These are phyloP conservation scores for Orobanche coerulescens DNA, from an alignment of 257 asterid genomes.

Conservation along the genomic window DNA sequence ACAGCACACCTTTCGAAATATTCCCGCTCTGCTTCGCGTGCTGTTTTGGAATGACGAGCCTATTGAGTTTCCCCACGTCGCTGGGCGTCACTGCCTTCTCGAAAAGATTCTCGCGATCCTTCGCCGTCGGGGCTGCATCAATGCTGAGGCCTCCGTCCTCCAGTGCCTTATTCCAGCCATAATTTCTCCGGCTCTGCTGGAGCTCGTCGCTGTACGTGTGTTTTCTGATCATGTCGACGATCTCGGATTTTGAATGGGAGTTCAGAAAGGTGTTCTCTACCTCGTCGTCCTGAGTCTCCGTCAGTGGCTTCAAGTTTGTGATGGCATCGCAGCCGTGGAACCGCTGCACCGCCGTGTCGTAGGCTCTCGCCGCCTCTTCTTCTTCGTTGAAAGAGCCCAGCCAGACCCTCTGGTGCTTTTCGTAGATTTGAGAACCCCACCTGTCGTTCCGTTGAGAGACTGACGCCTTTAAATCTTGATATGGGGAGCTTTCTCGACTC, in stretches of 20 bases:
- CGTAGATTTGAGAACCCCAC: slow-evolving; percentile 93
- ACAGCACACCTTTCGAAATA: slow-evolving; percentile 36
- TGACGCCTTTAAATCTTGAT: slow-evolving; percentile 75
- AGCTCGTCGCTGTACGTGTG: slow-evolving; percentile 62
- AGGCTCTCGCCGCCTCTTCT: slow-evolving; percentile 51
- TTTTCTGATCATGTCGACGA: slow-evolving; percentile 61
- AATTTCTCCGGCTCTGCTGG: slow-evolving; percentile 38
- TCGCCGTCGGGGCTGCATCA: slow-evolving; percentile 13
- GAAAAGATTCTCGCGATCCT: slow-evolving; percentile 41
- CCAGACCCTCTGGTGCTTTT: slow-evolving; percentile 71
- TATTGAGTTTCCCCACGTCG: slow-evolving; percentile 63
- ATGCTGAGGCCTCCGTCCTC: slow-evolving; percentile 12
- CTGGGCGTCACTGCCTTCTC: slow-evolving; percentile 70
- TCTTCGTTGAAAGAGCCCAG: slow-evolving; percentile 60
- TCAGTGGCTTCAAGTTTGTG: slow-evolving; percentile 45
- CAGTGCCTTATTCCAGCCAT: not conserved
- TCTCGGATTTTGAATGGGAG: slow-evolving; percentile 48
- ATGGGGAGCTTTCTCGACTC: slow-evolving; percentile 80
- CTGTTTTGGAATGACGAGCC: slow-evolving; percentile 73
- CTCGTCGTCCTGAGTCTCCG: slow-evolving; percentile 24
- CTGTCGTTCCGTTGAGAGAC: slow-evolving; percentile 93
- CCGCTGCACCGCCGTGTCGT: slow-evolving; percentile 64
- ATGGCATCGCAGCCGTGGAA: slow-evolving; percentile 70
- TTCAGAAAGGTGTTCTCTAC: slow-evolving; percentile 34
- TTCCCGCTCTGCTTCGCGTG: slow-evolving; percentile 52